Conservation (phyloP, 2,329 filamentous ascomycete species). For the Graphiopsis chlorocephala region DNA sequence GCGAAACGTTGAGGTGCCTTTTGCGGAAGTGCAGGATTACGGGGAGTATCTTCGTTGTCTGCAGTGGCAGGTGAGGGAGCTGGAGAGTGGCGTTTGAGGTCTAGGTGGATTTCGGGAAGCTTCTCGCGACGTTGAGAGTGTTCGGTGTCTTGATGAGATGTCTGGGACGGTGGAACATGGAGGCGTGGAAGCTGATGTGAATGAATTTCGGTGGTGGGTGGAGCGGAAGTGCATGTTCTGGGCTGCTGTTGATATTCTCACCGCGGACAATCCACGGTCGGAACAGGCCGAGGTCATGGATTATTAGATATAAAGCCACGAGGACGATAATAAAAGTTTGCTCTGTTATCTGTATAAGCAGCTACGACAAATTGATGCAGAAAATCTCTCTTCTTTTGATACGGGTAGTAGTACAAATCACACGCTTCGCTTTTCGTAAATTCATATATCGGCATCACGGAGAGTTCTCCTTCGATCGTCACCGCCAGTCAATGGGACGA, state of each 20-base stretch:
- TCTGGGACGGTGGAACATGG: background rate
- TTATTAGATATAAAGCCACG: background rate
- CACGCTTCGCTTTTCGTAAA: background rate
- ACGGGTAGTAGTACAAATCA: background rate
- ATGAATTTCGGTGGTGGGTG: background rate
- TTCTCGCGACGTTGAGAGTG: background rate
- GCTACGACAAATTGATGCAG: background rate
- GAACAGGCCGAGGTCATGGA: background rate
- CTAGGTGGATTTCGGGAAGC: background rate
- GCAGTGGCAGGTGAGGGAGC: background rate
- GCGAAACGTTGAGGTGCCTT: background rate
- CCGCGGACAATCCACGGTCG: background rate
- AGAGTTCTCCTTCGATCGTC: background rate
- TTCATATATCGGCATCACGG: background rate
- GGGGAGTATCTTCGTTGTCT: background rate
- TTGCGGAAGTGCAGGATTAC: background rate
- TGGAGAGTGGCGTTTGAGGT: background rate
- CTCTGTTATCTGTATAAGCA: background rate
- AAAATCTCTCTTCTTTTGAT: background rate
- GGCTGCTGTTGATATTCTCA: background rate
- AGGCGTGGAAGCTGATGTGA: background rate
- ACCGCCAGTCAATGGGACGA: background rate
- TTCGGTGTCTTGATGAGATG: background rate
- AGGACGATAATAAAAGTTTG: background rate
- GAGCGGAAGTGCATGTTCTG: background rate